phyloP scores from a whole-genome alignment of 2,329 filamentous ascomycete genomes.

The Simplicillium sp. region DNA sequence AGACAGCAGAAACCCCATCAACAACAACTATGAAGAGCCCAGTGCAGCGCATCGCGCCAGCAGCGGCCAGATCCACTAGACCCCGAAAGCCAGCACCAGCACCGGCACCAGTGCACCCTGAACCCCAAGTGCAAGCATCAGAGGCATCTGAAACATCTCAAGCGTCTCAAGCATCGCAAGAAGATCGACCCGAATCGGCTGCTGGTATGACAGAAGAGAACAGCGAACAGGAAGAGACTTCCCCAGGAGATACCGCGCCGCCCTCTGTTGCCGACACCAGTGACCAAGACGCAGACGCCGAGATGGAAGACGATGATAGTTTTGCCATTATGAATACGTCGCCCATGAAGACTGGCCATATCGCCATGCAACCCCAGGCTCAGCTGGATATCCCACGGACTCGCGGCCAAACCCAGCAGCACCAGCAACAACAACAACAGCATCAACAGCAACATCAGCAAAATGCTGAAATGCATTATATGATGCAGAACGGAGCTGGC shows the following conservation, averaged over 20 bases:
- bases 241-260: slow-evolving; percentile 17
- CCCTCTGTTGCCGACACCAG: slow-evolving; percentile 25
- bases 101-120: no score
- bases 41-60: no score
- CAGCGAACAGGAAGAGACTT: slow-evolving; percentile 22
- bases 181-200: slow-evolving; percentile 15
- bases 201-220: slow-evolving; percentile 3
- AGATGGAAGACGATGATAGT: slow-evolving; percentile 51
- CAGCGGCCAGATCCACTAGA: no score
- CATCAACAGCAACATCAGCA: no score
- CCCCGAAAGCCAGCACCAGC: no score
- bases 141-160: slow-evolving; percentile 11
- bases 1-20: slow-evolving; percentile 14
- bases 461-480: slow-evolving; percentile 25
- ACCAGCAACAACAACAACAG: slow-evolving; percentile 3
- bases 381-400: slow-evolving; percentile 34
- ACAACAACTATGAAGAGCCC: not conserved
- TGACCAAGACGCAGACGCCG: slow-evolving; percentile 31
- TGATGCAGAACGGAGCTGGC: slow-evolving; percentile 30
- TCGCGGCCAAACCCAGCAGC: slow-evolving; percentile 25
- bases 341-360: slow-evolving; percentile 23
- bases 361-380: slow-evolving; percentile 28
- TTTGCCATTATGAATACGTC: slow-evolving; percentile 40
- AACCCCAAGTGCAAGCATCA: not conserved
- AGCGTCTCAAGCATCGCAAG: slow-evolving; percentile 9